A percentile compares a stretch with the other conserved stretches of the same genome.
phyloP scores from a whole-genome alignment of 106 monocot genomes.

The Acorus gramineus region DNA sequence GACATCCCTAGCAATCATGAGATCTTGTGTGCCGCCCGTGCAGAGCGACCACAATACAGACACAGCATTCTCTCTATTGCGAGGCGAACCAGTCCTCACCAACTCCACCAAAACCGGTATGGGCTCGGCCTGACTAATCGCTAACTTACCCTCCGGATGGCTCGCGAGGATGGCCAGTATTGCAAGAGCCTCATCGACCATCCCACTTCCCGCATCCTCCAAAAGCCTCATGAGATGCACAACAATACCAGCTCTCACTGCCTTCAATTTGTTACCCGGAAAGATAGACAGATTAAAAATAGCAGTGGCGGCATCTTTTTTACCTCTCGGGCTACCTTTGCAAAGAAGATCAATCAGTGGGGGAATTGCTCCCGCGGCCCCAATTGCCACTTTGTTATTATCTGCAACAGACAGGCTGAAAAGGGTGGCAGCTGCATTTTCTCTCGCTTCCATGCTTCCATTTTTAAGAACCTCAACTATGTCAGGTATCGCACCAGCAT shows the following conservation, averaged over 20 bases:
- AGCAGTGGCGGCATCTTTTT: conserved; percentile 67
- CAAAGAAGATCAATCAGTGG: conserved; percentile 49
- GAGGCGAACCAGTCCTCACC: conserved; percentile 31
- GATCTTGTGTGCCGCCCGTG: conserved; percentile 16
- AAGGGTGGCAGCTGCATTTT: conserved; percentile 78
- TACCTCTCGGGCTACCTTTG: conserved; percentile 58
- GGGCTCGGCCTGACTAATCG: conserved; percentile 20
- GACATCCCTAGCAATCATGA: conserved; percentile 22
- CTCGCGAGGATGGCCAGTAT: conserved; percentile 42
- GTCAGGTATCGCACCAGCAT: conserved; percentile 37
- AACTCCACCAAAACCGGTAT: conserved; percentile 35
- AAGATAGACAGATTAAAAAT: conserved; percentile 50
- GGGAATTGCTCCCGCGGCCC: conserved; percentile 60
- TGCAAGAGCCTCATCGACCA: conserved; percentile 64
- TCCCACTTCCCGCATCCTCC: conserved; percentile 42
- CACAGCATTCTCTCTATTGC: conserved; percentile 56
- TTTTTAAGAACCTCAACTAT: conserved; percentile 54
- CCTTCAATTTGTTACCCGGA: conserved; percentile 51
- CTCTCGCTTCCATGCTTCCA: conserved; percentile 72
- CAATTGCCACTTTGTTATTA: conserved; percentile 43
- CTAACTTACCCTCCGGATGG: conserved; percentile 31
- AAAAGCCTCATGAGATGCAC: conserved; percentile 39
- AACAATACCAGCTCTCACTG: conserved; percentile 49
- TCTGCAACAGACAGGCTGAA: conserved; percentile 67
- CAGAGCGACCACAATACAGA: conserved; percentile 43